Conservation (phyloP, 2,329 filamentous ascomycete species). For the Fusarium sp. region DNA sequence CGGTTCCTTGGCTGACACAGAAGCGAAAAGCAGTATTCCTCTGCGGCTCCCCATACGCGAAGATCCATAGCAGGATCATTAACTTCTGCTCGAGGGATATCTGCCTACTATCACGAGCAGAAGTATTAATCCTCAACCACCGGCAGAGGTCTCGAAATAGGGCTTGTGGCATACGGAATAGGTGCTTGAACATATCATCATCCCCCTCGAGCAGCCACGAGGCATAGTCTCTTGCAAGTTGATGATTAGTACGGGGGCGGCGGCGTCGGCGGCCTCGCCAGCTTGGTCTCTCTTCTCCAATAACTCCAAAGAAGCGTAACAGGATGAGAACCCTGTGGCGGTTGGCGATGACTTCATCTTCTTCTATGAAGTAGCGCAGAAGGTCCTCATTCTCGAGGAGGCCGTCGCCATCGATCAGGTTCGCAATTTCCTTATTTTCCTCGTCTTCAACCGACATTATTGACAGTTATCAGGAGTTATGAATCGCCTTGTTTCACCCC, state of each 20-base stretch:
- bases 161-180: background rate
- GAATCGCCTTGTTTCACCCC: background rate
- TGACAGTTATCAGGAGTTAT: background rate
- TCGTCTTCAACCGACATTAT: background rate
- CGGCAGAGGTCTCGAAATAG: background rate
- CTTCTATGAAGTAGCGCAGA: background rate
- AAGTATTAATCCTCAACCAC: background rate
- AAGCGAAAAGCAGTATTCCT: background rate
- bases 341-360: background rate
- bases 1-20: background rate
- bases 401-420: background rate
- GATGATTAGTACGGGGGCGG: background rate
- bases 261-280: accelerated
- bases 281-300: background rate
- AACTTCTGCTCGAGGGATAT: no score
- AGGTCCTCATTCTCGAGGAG: background rate
- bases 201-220: background rate
- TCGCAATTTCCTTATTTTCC: background rate
- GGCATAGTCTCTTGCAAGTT: background rate
- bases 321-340: background rate
- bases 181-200: background rate
- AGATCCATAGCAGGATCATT: background rate
- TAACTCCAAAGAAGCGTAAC: background rate
- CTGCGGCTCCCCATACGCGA: background rate
- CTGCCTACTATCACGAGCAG: background rate